Percentiles rank a stretch among this genome's conserved stretches.
Evolutionary conservation across 345 rosid species (phyloP).

Genomic region (Melastoma malabathricum): DNA sequence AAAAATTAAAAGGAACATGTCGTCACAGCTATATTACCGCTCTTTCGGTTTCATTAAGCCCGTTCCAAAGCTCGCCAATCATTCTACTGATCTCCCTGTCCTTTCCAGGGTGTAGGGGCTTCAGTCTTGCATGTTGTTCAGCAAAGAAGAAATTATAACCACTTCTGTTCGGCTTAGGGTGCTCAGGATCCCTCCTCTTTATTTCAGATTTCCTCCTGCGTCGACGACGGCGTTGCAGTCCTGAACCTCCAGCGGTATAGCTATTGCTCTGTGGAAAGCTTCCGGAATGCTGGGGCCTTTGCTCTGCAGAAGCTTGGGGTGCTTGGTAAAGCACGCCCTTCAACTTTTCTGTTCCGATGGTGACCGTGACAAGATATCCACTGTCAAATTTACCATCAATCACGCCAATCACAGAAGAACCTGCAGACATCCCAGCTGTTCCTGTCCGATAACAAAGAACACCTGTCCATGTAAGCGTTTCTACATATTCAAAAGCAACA

Average conservation of each 20-base stretch:
- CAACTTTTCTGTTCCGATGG: conserved; percentile 62
- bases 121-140: conserved; percentile 85
- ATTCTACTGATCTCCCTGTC: conserved; percentile 85
- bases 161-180: conserved; percentile 87
- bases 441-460: conserved; percentile 9
- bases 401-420: conserved; percentile 53
- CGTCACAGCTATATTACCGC: conserved; percentile 27
- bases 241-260: conserved; percentile 13
- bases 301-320: conserved; percentile 23
- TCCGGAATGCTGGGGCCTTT: conserved; percentile 16
- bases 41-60: conserved; percentile 47
- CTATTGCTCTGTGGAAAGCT: conserved; percentile 16
- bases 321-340: conserved; percentile 73
- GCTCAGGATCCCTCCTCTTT: conserved; percentile 84
- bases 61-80: conserved; percentile 95
- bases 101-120: conserved; percentile 86
- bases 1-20: neutral
- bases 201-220: conserved; percentile 85
- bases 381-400: conserved; percentile 88
- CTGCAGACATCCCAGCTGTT: conserved; percentile 22
- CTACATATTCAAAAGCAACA: neutral
- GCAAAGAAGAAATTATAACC: conserved; percentile 96
- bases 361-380: conserved; percentile 81
- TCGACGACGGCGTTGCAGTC: conserved; percentile 48
- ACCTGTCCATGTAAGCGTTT: neutral